A percentile compares a stretch with the other conserved stretches of the same genome.
phyloP scores from a whole-genome alignment of 2,329 filamentous ascomycete genomes.

The Aciculosporium take region DNA sequence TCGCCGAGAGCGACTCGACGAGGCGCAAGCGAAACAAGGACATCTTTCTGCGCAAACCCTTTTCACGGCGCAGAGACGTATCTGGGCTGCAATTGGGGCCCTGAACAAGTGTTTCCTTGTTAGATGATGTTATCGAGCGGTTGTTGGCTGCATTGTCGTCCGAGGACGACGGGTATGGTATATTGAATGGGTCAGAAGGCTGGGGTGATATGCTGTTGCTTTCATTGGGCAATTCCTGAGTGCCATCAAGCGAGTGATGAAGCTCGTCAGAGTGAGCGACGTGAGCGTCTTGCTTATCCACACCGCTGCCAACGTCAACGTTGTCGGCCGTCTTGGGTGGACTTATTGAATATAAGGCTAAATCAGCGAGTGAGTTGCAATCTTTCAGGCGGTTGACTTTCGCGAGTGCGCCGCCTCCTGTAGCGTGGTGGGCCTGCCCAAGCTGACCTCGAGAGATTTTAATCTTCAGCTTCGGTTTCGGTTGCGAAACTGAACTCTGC shows the following conservation, averaged over 20 bases:
- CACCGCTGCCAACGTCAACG: not conserved
- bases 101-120: conserved; percentile 6
- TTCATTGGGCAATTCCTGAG: conserved; percentile 5
- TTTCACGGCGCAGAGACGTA: conserved; percentile 1
- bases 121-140: conserved; percentile 5
- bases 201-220: conserved; percentile 9
- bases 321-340: not conserved
- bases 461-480: conserved; percentile 19
- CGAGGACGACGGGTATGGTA: conserved; percentile 17
- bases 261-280: not conserved
- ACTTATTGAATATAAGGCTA: conserved; percentile 11
- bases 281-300: not conserved
- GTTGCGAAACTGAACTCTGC: not conserved
- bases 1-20: conserved; percentile 6
- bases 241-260: conserved; percentile 2
- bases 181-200: conserved; percentile 21
- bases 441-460: conserved; percentile 19
- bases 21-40: conserved; percentile 17
- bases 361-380: conserved; percentile 19
- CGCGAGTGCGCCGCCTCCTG: conserved; percentile 8
- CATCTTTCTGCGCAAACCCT: conserved; percentile 16
- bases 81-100: conserved; percentile 6
- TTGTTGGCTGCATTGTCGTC: conserved; percentile 6
- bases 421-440: conserved; percentile 7
- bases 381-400: conserved; percentile 16